Conservation (phyloP, 805 yeast genomes). For the Metschnikowia vanudenii region DNA sequence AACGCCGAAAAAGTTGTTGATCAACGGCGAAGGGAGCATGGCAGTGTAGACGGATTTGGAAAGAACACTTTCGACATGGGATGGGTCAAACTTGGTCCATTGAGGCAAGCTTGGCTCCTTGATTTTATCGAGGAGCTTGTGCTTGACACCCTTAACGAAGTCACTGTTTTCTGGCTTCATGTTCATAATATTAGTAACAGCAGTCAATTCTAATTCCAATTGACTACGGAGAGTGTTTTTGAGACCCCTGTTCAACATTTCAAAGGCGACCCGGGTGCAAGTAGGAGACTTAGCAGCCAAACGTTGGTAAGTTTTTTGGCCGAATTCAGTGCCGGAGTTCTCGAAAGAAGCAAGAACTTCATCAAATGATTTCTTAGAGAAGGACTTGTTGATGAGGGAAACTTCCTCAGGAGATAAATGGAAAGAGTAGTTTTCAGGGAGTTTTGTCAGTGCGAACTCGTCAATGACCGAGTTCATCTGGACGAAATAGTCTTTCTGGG, state of each 20-base stretch:
- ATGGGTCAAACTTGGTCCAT: constrained; percentile 39
- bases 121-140: constrained; percentile 61
- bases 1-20: constrained; percentile 39
- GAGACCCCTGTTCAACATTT: constrained; percentile 61
- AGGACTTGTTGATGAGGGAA: constrained; percentile 65
- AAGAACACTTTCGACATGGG: constrained; percentile 22
- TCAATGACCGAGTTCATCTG: constrained; percentile 72
- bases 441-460: constrained; percentile 64
- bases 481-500: constrained; percentile 43
- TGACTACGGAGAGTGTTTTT: constrained; percentile 60
- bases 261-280: constrained; percentile 72
- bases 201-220: constrained; percentile 65
- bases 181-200: constrained; percentile 74
- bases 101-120: constrained; percentile 48
- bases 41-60: constrained; percentile 20
- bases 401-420: constrained; percentile 57
- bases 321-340: constrained; percentile 63
- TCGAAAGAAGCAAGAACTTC: constrained; percentile 54
- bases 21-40: constrained; percentile 30
- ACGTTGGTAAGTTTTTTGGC: constrained; percentile 52
- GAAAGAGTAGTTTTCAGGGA: constrained; percentile 62
- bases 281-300: constrained; percentile 69
- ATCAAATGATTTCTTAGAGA: constrained; percentile 52
- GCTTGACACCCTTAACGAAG: constrained; percentile 67
- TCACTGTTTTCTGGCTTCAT: constrained; percentile 50